Evolutionary conservation across 192 early-diverging fungal genomes (phyloP).

Genomic region (Podochytrium sp.): DNA sequence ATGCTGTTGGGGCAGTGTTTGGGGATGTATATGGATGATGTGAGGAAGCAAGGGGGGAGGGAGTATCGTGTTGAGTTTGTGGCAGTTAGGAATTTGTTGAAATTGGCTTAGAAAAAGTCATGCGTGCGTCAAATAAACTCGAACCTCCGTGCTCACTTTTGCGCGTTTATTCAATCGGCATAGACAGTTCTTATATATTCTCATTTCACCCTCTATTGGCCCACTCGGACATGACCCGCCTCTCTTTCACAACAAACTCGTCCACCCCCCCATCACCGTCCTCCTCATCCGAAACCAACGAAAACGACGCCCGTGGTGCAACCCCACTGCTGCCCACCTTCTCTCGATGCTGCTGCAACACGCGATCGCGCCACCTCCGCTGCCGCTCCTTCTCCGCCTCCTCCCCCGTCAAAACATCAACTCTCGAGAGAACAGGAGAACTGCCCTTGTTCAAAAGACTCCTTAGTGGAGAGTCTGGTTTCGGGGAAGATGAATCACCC

Average conservation of each 20-base stretch:
- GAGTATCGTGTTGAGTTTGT: slow-evolving; percentile 40
- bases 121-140: background rate
- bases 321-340: background rate
- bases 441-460: background rate
- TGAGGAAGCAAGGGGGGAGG: slow-evolving; percentile 34
- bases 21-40: slow-evolving; percentile 47
- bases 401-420: too few species aligned
- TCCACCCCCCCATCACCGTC: slow-evolving; percentile 40
- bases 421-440: background rate
- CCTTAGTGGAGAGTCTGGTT: background rate
- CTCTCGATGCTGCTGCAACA: background rate
- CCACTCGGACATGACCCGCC: slow-evolving; percentile 1
- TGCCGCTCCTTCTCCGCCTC: background rate
- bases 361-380: background rate
- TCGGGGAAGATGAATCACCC: background rate
- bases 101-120: background rate
- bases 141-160: too few species aligned
- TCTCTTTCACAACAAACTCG: slow-evolving; percentile 19
- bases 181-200: too few species aligned
- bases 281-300: slow-evolving; percentile 6
- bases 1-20: slow-evolving; percentile 50
- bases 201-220: too few species aligned
- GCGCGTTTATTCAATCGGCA: too few species aligned
- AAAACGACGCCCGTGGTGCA: background rate
- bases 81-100: slow-evolving; percentile 23